Conservation (phyloP, 2,329 filamentous ascomycete species). For the Trichoderma sp. region DNA sequence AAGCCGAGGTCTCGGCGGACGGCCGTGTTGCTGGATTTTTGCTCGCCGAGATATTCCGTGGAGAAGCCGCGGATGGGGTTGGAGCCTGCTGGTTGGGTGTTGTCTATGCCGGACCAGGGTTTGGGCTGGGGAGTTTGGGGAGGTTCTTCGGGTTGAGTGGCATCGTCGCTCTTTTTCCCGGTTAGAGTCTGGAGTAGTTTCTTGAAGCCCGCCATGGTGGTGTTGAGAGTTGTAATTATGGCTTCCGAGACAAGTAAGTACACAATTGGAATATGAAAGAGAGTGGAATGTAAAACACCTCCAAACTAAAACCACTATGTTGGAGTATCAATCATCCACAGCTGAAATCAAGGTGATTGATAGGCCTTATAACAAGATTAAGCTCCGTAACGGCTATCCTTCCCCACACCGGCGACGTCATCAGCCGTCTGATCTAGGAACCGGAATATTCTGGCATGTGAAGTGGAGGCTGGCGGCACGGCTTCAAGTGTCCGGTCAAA, state of each 20-base stretch:
- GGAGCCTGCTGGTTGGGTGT: slow-evolving; percentile 39
- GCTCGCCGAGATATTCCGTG: slow-evolving; percentile 38
- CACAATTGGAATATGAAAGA: not conserved
- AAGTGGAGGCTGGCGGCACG: slow-evolving; percentile 4
- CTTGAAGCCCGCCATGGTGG: slow-evolving; percentile 10
- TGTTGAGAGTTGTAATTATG: not conserved
- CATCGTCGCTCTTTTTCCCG: not conserved
- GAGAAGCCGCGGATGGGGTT: slow-evolving; percentile 36
- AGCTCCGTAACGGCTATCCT: not conserved
- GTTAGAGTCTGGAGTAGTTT: not conserved
- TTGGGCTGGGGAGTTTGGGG: not conserved
- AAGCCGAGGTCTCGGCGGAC: slow-evolving; percentile 42
- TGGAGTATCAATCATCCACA: not conserved
- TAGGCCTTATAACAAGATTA: not conserved
- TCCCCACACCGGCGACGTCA: slow-evolving; percentile 13
- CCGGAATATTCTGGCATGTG: not conserved
- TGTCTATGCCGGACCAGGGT: slow-evolving; percentile 32
- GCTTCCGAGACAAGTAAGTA: too few relatives aligned
- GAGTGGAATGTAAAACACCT: rapidly evolving
- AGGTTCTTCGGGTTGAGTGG: not conserved
- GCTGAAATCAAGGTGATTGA: not conserved
- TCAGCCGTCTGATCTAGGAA: not conserved
- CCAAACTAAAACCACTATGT: not conserved
- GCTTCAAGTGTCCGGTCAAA: not conserved
- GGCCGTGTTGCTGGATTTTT: slow-evolving; percentile 40